phyloP scores from a whole-genome alignment of 2,329 filamentous ascomycete species.

The Scytalidium lignicola region DNA sequence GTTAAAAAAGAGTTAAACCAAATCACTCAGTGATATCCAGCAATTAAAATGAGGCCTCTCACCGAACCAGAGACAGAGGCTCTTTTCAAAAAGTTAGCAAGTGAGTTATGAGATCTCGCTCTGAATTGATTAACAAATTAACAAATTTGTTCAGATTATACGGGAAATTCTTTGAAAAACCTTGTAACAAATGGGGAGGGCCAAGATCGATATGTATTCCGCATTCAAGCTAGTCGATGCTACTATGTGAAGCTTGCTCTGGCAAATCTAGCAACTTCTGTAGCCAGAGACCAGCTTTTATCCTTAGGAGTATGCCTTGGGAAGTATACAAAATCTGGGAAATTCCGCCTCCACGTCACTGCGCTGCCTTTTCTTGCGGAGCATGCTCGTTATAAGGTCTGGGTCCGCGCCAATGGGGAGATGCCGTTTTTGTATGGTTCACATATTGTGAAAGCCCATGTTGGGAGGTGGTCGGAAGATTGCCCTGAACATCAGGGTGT shows the following conservation, averaged over 20 bases:
- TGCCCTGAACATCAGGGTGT: constrained; percentile 90
- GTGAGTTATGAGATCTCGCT: too few relatives aligned
- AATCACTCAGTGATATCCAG: too few relatives aligned
- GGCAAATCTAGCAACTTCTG: constrained; percentile 84
- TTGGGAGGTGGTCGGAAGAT: constrained; percentile 80
- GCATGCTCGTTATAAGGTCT: constrained; percentile 93
- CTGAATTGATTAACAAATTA: too few relatives aligned
- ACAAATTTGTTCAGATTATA: constrained; percentile 58
- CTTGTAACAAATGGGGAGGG: constrained; percentile 68
- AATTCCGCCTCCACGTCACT: constrained; percentile 92
- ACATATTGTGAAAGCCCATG: constrained; percentile 76
- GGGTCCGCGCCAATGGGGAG: constrained; percentile 92
- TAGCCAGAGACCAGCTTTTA: constrained; percentile 75
- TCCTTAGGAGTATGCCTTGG: constrained; percentile 87
- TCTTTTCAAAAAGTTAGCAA: constrained; percentile 87
- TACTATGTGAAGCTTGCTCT: constrained; percentile 90
- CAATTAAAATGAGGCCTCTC: constrained; percentile 64
- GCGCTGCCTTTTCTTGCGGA: constrained; percentile 79
- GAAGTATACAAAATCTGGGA: constrained; percentile 95
- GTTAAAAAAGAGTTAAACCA: background rate
- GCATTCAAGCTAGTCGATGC: constrained; percentile 74
- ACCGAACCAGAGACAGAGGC: constrained; percentile 76
- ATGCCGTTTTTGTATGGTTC: constrained; percentile 97
- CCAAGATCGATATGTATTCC: constrained; percentile 79
- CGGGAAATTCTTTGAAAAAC: constrained; percentile 77